These are phyloP conservation scores for Verbena officinalis DNA, from an alignment of 257 asterid species.

Conservation along the genomic window DNA sequence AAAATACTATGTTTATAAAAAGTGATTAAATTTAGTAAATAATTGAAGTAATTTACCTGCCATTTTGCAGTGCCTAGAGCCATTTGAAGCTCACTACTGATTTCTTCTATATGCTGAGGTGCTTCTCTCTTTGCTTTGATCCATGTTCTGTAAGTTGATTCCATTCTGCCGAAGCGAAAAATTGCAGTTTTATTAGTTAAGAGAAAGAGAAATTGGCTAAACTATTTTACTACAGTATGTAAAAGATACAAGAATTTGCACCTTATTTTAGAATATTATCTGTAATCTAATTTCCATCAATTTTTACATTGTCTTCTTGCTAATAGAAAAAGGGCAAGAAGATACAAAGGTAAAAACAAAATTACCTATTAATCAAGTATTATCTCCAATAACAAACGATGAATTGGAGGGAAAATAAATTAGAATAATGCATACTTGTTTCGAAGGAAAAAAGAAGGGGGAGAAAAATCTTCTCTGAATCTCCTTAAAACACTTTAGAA, in stretches of 20 bases:
- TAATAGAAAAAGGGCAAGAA: not conserved
- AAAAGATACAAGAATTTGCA: not conserved
- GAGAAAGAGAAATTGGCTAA: not conserved
- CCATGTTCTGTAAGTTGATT: constrained; percentile 78
- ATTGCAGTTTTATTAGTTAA: too few species aligned
- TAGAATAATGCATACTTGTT: not conserved
- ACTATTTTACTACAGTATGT: not conserved
- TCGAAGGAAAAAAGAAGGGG: not conserved
- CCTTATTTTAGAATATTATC: not conserved
- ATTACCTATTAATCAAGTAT: constrained; percentile 7
- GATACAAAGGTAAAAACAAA: constrained; percentile 8
- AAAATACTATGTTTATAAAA: not conserved
- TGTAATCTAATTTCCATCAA: not conserved
- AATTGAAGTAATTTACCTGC: constrained; percentile 55
- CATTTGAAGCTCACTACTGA: constrained; percentile 72
- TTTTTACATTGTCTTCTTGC: not conserved
- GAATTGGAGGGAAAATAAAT: not conserved
- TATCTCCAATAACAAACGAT: constrained; percentile 7
- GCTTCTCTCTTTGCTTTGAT: constrained; percentile 62
- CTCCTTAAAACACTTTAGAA: constrained; percentile 14
- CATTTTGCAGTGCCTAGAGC: constrained; percentile 85
- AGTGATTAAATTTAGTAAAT: not conserved
- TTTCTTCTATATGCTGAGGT: constrained; percentile 51
- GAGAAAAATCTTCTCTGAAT: constrained; percentile 2
- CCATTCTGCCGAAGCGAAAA: constrained; percentile 60